A percentile compares a stretch with the other conserved stretches of the same genome.
Conservation (phyloP, 257 asterid genomes). For the Verbena officinalis region DNA sequence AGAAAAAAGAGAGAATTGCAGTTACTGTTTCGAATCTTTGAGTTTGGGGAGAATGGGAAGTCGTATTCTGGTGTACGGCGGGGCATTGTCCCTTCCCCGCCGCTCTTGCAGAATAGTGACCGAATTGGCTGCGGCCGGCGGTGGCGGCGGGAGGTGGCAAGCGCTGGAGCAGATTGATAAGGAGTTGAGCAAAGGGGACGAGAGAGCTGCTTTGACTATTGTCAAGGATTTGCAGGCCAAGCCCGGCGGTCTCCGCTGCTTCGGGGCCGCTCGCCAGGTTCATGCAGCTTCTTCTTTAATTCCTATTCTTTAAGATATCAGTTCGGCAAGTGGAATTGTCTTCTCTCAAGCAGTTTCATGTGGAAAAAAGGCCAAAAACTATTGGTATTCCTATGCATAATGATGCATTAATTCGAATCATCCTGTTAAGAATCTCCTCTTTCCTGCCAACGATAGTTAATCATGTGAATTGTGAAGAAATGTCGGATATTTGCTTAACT, state of each 20-base stretch:
- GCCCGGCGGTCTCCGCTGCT: slow-evolving; percentile 73
- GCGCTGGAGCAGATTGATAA: slow-evolving; percentile 73
- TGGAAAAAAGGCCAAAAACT: not conserved
- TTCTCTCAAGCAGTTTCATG: not conserved
- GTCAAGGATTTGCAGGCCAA: slow-evolving; percentile 70
- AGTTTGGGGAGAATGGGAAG: slow-evolving; percentile 32
- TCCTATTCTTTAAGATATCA: no score
- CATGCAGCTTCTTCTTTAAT: slow-evolving; percentile 14
- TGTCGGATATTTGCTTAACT: slow-evolving; percentile 21
- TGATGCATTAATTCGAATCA: not conserved
- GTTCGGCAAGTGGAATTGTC: not conserved
- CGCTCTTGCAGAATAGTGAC: slow-evolving; percentile 29
- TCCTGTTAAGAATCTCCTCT: not conserved
- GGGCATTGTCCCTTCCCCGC: slow-evolving; percentile 23
- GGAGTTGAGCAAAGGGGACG: slow-evolving; percentile 76
- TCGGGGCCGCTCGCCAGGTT: slow-evolving; percentile 93
- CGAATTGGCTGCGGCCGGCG: slow-evolving; percentile 22
- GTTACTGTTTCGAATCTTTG: not conserved
- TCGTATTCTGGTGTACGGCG: slow-evolving; percentile 29
- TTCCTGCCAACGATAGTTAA: not conserved
- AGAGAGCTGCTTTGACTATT: slow-evolving; percentile 70
- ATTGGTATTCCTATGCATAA: not conserved
- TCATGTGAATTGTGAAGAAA: no score
- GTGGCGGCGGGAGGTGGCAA: slow-evolving; percentile 38
- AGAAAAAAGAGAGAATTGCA: not conserved